Evolutionary conservation across 2,329 filamentous ascomycete genomes (phyloP).

Genomic region (Aspergillus tamarii): DNA sequence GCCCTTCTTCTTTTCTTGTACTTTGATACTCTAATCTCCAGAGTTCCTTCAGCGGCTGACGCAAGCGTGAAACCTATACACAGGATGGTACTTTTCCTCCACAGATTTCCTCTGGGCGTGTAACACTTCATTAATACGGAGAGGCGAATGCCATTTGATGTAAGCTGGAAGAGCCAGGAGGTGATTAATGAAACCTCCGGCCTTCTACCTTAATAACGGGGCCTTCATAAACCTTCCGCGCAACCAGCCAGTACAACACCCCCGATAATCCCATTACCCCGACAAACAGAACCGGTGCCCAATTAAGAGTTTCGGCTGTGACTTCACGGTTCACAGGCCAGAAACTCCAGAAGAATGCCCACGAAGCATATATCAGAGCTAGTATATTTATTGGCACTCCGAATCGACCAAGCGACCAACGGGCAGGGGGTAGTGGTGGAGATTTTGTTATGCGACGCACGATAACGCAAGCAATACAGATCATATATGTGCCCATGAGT

Average conservation of each 20-base stretch:
- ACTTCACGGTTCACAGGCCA: slow-evolving; percentile 49
- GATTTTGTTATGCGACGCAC: slow-evolving; percentile 35
- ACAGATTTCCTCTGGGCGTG: not conserved
- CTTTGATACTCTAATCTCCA: no score
- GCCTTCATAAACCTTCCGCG: slow-evolving; percentile 36
- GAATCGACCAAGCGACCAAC: slow-evolving; percentile 48
- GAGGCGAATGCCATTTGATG: not conserved
- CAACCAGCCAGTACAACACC: slow-evolving; percentile 41
- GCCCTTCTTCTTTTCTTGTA: no score
- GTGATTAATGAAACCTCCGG: not conserved
- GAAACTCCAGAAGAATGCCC: slow-evolving; percentile 52
- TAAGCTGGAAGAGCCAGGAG: fast-evolving
- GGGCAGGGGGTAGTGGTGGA: slow-evolving; percentile 41
- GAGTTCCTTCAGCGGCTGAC: not conserved
- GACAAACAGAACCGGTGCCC: slow-evolving; percentile 50
- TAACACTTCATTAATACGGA: fast-evolving
- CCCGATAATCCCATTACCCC: slow-evolving; percentile 44
- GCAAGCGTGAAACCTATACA: not conserved
- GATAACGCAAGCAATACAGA: slow-evolving; percentile 52
- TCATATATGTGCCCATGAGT: slow-evolving; percentile 54
- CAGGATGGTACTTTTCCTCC: not conserved
- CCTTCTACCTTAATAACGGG: slow-evolving; percentile 23
- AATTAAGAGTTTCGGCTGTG: slow-evolving; percentile 52
- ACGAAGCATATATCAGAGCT: slow-evolving; percentile 47
- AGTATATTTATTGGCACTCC: slow-evolving; percentile 51